A percentile compares a stretch with the other conserved stretches of the same genome.
Evolutionary conservation across 208 protist species (phyloP).

Genomic region (Novymonas esmeraldas): DNA sequence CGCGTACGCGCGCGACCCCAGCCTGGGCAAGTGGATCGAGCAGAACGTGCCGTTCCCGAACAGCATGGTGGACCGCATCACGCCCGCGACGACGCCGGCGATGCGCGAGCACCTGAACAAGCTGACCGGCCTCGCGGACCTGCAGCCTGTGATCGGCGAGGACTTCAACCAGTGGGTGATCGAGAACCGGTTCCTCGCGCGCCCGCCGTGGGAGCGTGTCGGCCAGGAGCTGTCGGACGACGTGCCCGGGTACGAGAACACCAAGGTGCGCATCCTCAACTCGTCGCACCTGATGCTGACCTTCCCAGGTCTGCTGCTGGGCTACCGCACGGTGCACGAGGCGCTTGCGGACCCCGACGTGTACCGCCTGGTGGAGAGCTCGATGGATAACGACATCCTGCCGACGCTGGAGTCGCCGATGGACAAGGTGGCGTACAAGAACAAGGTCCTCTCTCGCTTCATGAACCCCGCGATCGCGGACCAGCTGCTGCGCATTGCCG

Average conservation of each 20-base stretch:
- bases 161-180: constrained; percentile 58
- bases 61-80: constrained; percentile 52
- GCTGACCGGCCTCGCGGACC: constrained; percentile 23
- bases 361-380: constrained; percentile 27
- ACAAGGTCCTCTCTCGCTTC: constrained; percentile 38
- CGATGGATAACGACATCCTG: constrained; percentile 32
- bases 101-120: constrained; percentile 30
- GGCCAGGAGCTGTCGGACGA: constrained; percentile 35
- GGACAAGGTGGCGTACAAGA: constrained; percentile 43
- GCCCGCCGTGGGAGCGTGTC: constrained; percentile 41
- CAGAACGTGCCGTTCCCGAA: constrained; percentile 39
- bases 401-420: constrained; percentile 36
- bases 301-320: constrained; percentile 36
- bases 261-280: constrained; percentile 49
- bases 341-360: constrained; percentile 38
- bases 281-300: constrained; percentile 45
- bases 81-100: constrained; percentile 32
- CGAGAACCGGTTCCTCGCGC: constrained; percentile 37
- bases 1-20: constrained; percentile 22
- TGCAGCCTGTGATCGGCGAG: constrained; percentile 44
- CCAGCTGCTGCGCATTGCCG: constrained; percentile 43
- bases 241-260: constrained; percentile 42
- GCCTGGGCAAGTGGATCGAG: constrained; percentile 29
- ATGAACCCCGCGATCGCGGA: constrained; percentile 39
- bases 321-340: constrained; percentile 38